A percentile compares a stretch with the other conserved stretches of the same genome.
Conservation (phyloP, 352 stramenopile genomes). For the Phytophthora meadii region DNA sequence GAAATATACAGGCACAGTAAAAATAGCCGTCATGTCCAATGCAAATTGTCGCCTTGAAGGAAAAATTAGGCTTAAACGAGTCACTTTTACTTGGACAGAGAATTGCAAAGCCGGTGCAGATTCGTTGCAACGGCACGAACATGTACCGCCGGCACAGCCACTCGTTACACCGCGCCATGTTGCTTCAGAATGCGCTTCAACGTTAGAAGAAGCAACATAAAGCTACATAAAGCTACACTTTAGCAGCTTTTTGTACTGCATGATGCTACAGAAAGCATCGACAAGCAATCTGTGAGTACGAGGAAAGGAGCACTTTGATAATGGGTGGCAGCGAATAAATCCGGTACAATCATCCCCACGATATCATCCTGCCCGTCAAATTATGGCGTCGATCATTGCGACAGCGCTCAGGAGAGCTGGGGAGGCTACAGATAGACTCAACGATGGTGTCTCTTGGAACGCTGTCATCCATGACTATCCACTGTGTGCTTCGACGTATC, state of each 20-base stretch:
- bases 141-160: conserved; percentile 16
- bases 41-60: not conserved
- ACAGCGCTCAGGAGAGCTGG: too few relatives aligned
- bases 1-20: conserved; percentile 12
- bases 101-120: not conserved
- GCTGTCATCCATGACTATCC: too few relatives aligned
- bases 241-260: too few relatives aligned
- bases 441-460: too few relatives aligned
- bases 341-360: not conserved
- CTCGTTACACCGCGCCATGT: conserved; percentile 12
- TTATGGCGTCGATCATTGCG: too few relatives aligned
- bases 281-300: not conserved
- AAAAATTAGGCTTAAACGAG: too few relatives aligned
- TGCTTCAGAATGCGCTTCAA: conserved; percentile 9
- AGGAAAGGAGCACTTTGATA: conserved; percentile 7
- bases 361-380: too few relatives aligned
- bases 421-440: too few relatives aligned
- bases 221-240: not conserved
- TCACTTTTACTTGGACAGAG: not conserved
- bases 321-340: conserved; percentile 8
- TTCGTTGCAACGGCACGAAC: conserved; percentile 21
- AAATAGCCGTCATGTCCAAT: conserved; percentile 9
- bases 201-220: not conserved
- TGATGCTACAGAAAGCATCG: too few relatives aligned
- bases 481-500: too few relatives aligned